These are phyloP conservation scores for Aphelidium insulamus DNA, from an alignment of 371 early-diverging fungal genomes.

Conservation along the genomic window DNA sequence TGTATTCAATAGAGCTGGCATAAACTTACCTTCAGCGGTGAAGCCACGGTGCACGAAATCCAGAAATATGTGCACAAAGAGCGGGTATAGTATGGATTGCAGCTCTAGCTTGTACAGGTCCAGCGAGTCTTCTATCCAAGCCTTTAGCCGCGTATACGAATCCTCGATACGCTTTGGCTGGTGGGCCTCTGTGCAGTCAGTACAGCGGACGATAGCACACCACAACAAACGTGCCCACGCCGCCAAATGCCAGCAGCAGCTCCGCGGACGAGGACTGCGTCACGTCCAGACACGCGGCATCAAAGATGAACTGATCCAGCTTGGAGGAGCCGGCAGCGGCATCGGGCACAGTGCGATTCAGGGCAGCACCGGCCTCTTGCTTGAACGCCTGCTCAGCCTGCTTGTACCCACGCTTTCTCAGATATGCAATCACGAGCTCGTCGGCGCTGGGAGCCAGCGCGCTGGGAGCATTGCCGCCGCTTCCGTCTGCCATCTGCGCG, in stretches of 20 bases:
- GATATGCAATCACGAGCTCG: constrained; percentile 24
- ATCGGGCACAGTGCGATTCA: no score
- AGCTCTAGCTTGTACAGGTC: constrained; percentile 86
- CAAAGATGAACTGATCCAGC: neutral
- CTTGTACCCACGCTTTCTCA: constrained; percentile 27
- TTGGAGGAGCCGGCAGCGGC: neutral
- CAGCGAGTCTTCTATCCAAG: constrained; percentile 88
- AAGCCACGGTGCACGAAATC: constrained; percentile 47
- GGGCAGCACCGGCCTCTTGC: constrained; percentile 15
- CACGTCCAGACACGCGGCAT: neutral
- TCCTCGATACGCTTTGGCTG: constrained; percentile 16
- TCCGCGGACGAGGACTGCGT: neutral
- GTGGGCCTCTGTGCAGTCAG: constrained; percentile 13
- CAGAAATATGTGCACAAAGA: constrained; percentile 85
- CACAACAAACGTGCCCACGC: neutral
- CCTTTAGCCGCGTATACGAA: constrained; percentile 51
- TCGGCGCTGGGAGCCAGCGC: no score
- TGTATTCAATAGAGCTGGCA: neutral
- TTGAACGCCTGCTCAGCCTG: constrained; percentile 19
- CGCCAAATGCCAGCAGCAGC: neutral
- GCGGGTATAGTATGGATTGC: constrained; percentile 63
- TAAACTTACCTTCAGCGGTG: constrained; percentile 33
- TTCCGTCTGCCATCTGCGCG: no score
- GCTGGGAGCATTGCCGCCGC: no score
- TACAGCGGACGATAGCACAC: no score